Evolutionary conservation across 495 filamentous ascomycete species (phyloP).

Genomic region (Terfezia claveryi): DNA sequence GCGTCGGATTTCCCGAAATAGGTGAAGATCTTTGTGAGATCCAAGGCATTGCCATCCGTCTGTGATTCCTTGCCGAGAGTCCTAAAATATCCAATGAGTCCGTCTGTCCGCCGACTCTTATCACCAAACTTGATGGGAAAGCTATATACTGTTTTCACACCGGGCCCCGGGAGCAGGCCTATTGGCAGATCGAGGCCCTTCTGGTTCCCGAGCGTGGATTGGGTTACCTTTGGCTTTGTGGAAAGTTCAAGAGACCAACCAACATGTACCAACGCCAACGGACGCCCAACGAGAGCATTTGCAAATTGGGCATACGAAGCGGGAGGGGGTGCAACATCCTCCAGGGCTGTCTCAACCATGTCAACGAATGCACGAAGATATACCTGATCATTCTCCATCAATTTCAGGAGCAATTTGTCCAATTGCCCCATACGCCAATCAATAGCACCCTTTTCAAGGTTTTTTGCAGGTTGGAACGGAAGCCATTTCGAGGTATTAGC

Average conservation of each 20-base stretch:
- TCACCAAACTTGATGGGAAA: conserved; percentile 27
- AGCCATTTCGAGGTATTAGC: conserved; percentile 17
- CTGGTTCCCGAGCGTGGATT: conserved; percentile 3
- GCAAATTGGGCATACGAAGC: conserved; percentile 21
- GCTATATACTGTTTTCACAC: background rate
- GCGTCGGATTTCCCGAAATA: no score
- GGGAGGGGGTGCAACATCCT: conserved; percentile 15
- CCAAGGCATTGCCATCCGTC: conserved; percentile 7
- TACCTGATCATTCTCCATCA: conserved; percentile 6
- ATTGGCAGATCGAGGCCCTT: background rate
- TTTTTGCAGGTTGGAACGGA: conserved; percentile 16
- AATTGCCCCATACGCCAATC: conserved; percentile 20
- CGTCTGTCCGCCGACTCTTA: conserved; percentile 20
- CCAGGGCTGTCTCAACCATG: conserved; percentile 20
- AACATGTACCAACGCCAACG: conserved; percentile 27
- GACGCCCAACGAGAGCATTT: conserved; percentile 24
- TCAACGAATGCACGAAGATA: conserved; percentile 23
- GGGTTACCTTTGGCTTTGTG: conserved; percentile 7
- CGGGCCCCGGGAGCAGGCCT: conserved; percentile 3
- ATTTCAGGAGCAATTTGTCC: conserved; percentile 17
- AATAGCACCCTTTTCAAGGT: conserved; percentile 3
- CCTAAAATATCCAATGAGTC: conserved; percentile 26
- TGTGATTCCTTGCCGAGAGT: background rate
- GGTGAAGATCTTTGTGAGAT: conserved; percentile 19
- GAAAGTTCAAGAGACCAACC: conserved; percentile 28